phyloP scores from a whole-genome alignment of 2,329 filamentous ascomycete species.

The Stemphylium vesicarium region DNA sequence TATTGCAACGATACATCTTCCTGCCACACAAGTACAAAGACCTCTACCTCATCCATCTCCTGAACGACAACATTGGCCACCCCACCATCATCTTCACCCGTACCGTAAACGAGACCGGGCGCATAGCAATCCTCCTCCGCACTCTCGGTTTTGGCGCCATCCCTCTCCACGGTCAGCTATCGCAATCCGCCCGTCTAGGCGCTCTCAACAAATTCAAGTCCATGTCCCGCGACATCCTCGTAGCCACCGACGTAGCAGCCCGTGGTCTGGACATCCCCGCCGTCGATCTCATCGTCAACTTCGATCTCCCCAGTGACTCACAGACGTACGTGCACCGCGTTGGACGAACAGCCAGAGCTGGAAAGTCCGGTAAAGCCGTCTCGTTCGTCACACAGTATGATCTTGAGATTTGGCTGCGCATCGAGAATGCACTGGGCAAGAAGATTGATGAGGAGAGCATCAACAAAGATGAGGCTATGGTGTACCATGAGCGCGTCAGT shows the following conservation, averaged over 20 bases:
- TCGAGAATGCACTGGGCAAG: slow-evolving; percentile 81
- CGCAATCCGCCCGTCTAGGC: slow-evolving; percentile 83
- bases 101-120: slow-evolving; percentile 89
- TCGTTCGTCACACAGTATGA: slow-evolving; percentile 88
- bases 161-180: slow-evolving; percentile 89
- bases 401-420: slow-evolving; percentile 77
- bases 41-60: slow-evolving; percentile 81
- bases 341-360: slow-evolving; percentile 84
- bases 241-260: slow-evolving; percentile 92
- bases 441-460: slow-evolving; percentile 73
- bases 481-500: slow-evolving; percentile 76
- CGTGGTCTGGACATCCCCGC: slow-evolving; percentile 90
- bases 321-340: slow-evolving; percentile 94
- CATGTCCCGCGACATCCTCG: slow-evolving; percentile 80
- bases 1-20: slow-evolving; percentile 86
- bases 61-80: slow-evolving; percentile 87
- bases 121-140: slow-evolving; percentile 81
- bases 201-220: slow-evolving; percentile 89
- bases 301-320: slow-evolving; percentile 80
- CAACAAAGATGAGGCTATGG: slow-evolving; percentile 83
- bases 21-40: slow-evolving; percentile 81
- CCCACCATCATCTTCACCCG: slow-evolving; percentile 88
- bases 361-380: slow-evolving; percentile 81
- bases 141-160: slow-evolving; percentile 88
- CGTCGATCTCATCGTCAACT: slow-evolving; percentile 88